These are phyloP conservation scores for Ceratobasidium sp. DNA, from an alignment of 1,284 basidiomycete species.

Conservation along the genomic window DNA sequence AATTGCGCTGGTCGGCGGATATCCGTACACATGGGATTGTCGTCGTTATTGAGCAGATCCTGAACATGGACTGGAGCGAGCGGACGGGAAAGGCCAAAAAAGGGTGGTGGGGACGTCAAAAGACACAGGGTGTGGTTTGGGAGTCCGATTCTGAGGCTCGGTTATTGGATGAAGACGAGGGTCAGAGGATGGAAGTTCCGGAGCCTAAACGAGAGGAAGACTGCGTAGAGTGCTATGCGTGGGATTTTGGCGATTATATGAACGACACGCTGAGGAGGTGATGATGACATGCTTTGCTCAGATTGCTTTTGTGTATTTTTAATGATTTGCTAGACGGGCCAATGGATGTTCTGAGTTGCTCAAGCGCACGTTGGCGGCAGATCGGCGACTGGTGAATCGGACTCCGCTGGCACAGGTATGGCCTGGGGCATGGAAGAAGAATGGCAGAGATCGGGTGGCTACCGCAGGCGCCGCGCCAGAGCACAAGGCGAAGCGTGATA, in stretches of 20 bases:
- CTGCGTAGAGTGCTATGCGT: constrained; percentile 60
- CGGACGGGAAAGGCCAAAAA: not conserved
- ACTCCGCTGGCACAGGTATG: not conserved
- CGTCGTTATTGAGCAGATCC: constrained; percentile 46
- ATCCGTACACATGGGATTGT: constrained; percentile 46
- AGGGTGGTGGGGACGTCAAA: constrained; percentile 46
- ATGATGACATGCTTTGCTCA: not conserved
- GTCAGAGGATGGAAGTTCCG: constrained; percentile 46
- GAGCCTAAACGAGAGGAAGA: constrained; percentile 55
- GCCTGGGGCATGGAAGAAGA: not conserved
- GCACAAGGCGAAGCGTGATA: not conserved
- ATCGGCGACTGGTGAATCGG: constrained; percentile 1
- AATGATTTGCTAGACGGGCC: not conserved
- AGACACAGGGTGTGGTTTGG: constrained; percentile 15
- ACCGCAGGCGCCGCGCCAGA: not conserved
- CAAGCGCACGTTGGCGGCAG: not conserved
- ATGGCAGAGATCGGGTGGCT: constrained; percentile 11
- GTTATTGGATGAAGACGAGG: constrained; percentile 45
- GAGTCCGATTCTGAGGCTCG: constrained; percentile 7
- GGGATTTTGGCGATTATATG: constrained; percentile 59
- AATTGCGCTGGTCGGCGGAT: constrained; percentile 46
- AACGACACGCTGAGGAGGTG: constrained; percentile 34
- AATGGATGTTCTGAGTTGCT: constrained; percentile 6
- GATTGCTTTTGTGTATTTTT: constrained; percentile 31
- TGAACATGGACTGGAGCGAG: constrained; percentile 47